phyloP scores from a whole-genome alignment of 1,284 basidiomycete genomes.

The Cronartium ribicola region DNA sequence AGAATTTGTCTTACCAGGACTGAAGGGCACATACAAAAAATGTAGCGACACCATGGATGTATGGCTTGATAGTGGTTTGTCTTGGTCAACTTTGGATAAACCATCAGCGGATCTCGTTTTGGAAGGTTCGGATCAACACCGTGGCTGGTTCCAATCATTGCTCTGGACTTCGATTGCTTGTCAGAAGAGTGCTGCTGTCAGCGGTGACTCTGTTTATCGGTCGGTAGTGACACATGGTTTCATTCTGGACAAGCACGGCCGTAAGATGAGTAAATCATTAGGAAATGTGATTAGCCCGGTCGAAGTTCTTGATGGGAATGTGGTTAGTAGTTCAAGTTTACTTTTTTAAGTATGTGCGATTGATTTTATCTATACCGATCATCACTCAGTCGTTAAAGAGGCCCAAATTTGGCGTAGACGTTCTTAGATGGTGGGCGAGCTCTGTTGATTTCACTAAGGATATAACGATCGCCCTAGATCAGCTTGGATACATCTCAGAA shows the following conservation, averaged over 20 bases:
- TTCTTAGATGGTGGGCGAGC: conserved; percentile 85
- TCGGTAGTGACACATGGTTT: conserved; percentile 85
- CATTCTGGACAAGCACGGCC: conserved; percentile 82
- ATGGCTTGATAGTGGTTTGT: conserved; percentile 97
- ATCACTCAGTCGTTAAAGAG: conserved; percentile 56
- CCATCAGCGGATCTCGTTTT: conserved; percentile 77
- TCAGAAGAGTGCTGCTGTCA: conserved; percentile 43
- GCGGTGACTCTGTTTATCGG: conserved; percentile 71
- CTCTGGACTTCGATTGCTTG: conserved; percentile 74
- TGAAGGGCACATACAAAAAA: conserved; percentile 62
- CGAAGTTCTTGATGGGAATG: conserved; percentile 71
- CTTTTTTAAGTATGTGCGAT: conserved; percentile 33
- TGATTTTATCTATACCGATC: not conserved
- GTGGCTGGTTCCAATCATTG: conserved; percentile 98
- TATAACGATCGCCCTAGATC: conserved; percentile 73
- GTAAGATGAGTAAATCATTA: conserved; percentile 97
- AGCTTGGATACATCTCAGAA: conserved; percentile 72
- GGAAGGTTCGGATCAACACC: conserved; percentile 95
- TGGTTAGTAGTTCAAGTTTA: conserved; percentile 54
- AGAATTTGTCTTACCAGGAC: conserved; percentile 70
- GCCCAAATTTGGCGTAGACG: conserved; percentile 78
- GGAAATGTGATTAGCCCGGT: conserved; percentile 88
- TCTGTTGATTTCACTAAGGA: conserved; percentile 86
- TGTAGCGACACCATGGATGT: conserved; percentile 96
- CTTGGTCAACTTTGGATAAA: conserved; percentile 75